phyloP scores from a whole-genome alignment of 768 basidiomycete genomes.

The Pisolithus marmoratus region DNA sequence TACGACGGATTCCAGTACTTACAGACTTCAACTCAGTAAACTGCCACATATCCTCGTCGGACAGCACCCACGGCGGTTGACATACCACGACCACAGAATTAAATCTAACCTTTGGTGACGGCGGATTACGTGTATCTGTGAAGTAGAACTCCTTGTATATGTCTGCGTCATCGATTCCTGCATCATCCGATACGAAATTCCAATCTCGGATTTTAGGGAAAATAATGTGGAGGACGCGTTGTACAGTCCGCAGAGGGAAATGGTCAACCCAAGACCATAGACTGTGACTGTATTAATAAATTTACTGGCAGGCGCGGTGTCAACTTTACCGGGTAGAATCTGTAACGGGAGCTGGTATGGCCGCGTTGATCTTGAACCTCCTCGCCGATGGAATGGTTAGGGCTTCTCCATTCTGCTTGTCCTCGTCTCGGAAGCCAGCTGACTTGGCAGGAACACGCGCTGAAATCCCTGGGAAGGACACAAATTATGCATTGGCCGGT shows the following conservation, averaged over 20 bases:
- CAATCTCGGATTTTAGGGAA: conserved; percentile 39
- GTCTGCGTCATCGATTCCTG: conserved; percentile 31
- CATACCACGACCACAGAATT: conserved; percentile 47
- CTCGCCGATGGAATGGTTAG: conserved; percentile 28
- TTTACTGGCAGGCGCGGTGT: background rate
- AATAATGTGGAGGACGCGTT: conserved; percentile 38
- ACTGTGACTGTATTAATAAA: conserved; percentile 9
- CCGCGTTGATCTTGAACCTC: conserved; percentile 21
- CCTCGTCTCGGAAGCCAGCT: conserved; percentile 22
- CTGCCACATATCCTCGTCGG: conserved; percentile 46
- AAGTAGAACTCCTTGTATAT: conserved; percentile 45
- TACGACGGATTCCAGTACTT: conserved; percentile 5
- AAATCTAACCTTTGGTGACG: conserved; percentile 22
- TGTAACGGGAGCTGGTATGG: conserved; percentile 25
- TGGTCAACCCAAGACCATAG: conserved; percentile 28
- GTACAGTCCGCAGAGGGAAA: conserved; percentile 28
- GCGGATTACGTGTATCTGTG: conserved; percentile 19
- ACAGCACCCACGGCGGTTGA: conserved; percentile 57
- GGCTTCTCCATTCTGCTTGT: conserved; percentile 21
- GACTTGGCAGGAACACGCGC: conserved; percentile 25
- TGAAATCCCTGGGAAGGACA: conserved; percentile 19
- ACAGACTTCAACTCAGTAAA: conserved; percentile 39
- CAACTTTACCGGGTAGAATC: conserved; percentile 25
- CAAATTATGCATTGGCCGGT: background rate
- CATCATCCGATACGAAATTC: conserved; percentile 34